Evolutionary conservation across 805 yeast genomes (phyloP).

Genomic region (Groenewaldozyma tartarivorans): DNA sequence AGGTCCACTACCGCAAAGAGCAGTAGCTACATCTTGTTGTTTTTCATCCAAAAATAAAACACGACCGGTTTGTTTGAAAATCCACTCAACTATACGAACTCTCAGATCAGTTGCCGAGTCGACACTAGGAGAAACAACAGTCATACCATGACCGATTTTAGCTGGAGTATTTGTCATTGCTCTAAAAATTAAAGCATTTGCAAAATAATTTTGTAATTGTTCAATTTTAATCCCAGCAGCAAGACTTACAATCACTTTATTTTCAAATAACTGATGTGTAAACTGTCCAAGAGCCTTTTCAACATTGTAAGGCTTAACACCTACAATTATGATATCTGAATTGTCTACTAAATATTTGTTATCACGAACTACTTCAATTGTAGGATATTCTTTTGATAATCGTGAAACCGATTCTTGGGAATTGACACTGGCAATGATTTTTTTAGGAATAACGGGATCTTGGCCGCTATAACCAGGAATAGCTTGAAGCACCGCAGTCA

Average conservation of each 20-base stretch:
- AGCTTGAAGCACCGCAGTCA: constrained; percentile 60
- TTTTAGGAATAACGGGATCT: constrained; percentile 41
- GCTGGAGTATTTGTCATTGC: constrained; percentile 99
- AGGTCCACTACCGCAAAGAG: constrained; percentile 93
- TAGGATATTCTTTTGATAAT: constrained; percentile 39
- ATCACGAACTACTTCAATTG: constrained; percentile 36
- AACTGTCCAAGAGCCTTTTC: constrained; percentile 49
- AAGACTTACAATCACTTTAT: constrained; percentile 62
- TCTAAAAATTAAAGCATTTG: constrained; percentile 51
- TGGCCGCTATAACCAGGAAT: constrained; percentile 21
- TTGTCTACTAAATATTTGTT: constrained; percentile 41
- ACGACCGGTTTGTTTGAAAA: constrained; percentile 34
- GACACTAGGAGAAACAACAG: constrained; percentile 64
- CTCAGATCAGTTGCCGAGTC: constrained; percentile 30
- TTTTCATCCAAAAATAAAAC: constrained; percentile 48
- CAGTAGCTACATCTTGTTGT: constrained; percentile 94
- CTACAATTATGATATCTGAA: constrained; percentile 68
- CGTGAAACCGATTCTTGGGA: constrained; percentile 41
- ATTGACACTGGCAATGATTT: constrained; percentile 70
- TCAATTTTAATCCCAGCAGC: constrained; percentile 89
- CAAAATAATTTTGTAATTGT: constrained; percentile 41
- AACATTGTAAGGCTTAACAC: constrained; percentile 81
- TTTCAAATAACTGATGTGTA: constrained; percentile 32
- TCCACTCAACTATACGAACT: constrained; percentile 30
- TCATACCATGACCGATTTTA: constrained; percentile 85